A percentile compares a stretch with the other conserved stretches of the same genome.
These are phyloP conservation scores for Trichaptum fuscoviolaceum DNA, from an alignment of 768 basidiomycete genomes.

Conservation along the genomic window DNA sequence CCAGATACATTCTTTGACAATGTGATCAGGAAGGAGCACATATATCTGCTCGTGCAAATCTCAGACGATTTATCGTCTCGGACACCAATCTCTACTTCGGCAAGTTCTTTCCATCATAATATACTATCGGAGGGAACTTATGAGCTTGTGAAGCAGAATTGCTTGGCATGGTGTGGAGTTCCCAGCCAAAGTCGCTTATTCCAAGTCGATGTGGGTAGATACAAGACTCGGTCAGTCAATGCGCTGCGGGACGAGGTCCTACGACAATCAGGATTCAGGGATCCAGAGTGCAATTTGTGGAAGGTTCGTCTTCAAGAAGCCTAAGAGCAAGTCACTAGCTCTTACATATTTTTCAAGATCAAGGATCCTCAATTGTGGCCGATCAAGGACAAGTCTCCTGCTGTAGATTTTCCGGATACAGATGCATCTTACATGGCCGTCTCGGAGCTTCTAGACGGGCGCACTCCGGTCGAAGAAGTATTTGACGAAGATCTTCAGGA, in stretches of 20 bases:
- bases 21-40: background rate
- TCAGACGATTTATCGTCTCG: background rate
- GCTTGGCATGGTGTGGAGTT: background rate
- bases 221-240: background rate
- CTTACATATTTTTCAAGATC: background rate
- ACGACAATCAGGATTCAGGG: background rate
- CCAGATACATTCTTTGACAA: background rate
- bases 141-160: background rate
- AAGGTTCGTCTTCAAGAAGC: background rate
- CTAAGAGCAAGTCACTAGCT: too few relatives aligned
- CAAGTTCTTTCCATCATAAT: background rate
- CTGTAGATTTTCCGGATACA: background rate
- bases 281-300: background rate
- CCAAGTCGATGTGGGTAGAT: background rate
- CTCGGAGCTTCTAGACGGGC: background rate
- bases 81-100: background rate
- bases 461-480: background rate
- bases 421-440: background rate
- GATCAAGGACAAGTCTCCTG: background rate
- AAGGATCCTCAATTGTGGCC: background rate
- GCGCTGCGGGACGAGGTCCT: background rate
- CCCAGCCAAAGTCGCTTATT: background rate
- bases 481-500: background rate
- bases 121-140: too few relatives aligned
- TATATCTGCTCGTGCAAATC: background rate